Base-by-base conservation (phyloP, 352 stramenopile species). In the Globisporangium takayamanum region DNA sequence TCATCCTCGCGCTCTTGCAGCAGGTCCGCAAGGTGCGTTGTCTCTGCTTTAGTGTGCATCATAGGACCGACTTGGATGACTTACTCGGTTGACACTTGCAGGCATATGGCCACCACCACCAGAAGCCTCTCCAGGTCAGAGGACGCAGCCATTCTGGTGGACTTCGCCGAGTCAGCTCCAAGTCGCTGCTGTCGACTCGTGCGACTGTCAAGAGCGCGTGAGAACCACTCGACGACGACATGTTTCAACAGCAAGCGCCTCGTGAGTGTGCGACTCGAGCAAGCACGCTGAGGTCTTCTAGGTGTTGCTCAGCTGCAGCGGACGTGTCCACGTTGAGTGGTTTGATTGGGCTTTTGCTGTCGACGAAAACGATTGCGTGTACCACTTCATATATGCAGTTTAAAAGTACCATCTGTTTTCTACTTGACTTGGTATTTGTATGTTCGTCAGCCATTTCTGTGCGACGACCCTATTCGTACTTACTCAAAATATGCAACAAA, bases 11-110 rank as follows among this genome's bases (percentile, higher is more conserved):
- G 20, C 62, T 85, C 16, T 50, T 83, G 12, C 28, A 67, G 2
- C 70, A 84, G 53, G 85, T 83, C 44, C 74, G 69, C 37, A 84
- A 75, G 59, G 70, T 75, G 11, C 0, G 46, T 37, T 20, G 33
- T n/a, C 12, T 36, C 20, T 33, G 7, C 20, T 10, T 11, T 3
- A 16, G 47, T n/a, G 47, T 36, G 22, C 22, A 36, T 33, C 37
- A 6, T 10, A 47, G 42, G 42, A n/a, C 3, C 3, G 42, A 47
- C 7, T 22, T 18, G 42, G 42, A 18, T 16, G n/a, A 6, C 42
- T 47, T 12, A 47, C 18, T 47, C 14, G 15, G 41, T 20, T 7
- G 8, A 8, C 4, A 14, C 41, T 18, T 47, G 18, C 20, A 49
- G 44, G 44, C 44, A n/a, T 49, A 49, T 16, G 44, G 44, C 3